Percentiles rank a stretch among this genome's conserved stretches.
Conservation (phyloP, 257 asterid species). For the Knoxia roxburghii region DNA sequence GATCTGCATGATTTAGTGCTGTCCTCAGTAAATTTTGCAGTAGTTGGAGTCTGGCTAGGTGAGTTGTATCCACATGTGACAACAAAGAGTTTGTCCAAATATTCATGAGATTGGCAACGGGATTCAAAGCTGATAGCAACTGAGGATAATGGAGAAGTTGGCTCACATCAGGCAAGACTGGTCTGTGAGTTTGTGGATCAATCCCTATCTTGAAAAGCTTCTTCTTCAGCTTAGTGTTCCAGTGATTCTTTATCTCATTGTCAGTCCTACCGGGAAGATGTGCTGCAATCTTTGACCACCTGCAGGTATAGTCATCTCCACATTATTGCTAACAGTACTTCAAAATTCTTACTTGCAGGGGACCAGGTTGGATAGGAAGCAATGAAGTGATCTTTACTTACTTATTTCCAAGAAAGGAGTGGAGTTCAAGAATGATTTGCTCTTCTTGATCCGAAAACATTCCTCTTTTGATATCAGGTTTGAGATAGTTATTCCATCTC, state of each 20-base stretch:
- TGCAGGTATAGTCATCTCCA: neutral
- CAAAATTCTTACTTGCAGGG: too few relatives aligned
- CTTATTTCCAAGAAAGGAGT: slow-evolving; percentile 40
- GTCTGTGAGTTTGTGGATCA: slow-evolving; percentile 15
- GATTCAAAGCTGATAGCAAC: slow-evolving; percentile 1
- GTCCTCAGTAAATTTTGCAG: neutral
- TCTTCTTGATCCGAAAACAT: slow-evolving; percentile 35
- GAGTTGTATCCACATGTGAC: slow-evolving; percentile 1
- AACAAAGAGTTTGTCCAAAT: slow-evolving; percentile 6
- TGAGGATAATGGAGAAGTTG: slow-evolving; percentile 5
- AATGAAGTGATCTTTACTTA: neutral
- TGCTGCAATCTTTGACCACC: slow-evolving; percentile 2
- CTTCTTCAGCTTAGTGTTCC: slow-evolving; percentile 8
- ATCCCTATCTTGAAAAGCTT: slow-evolving; percentile 11
- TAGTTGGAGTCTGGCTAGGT: slow-evolving; percentile 2
- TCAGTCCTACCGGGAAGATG: slow-evolving; percentile 13
- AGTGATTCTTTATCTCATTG: slow-evolving; percentile 14
- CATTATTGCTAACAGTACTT: neutral
- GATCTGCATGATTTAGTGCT: neutral
- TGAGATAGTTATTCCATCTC: slow-evolving; percentile 43
- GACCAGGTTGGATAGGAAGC: neutral
- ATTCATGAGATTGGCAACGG: neutral
- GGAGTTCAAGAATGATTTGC: slow-evolving; percentile 35
- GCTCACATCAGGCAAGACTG: slow-evolving; percentile 8
- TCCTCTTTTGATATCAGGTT: slow-evolving; percentile 43